A percentile compares a stretch with the other conserved stretches of the same genome.
phyloP scores from a whole-genome alignment of 495 filamentous ascomycete species.

The Aspergillus panamensis region DNA sequence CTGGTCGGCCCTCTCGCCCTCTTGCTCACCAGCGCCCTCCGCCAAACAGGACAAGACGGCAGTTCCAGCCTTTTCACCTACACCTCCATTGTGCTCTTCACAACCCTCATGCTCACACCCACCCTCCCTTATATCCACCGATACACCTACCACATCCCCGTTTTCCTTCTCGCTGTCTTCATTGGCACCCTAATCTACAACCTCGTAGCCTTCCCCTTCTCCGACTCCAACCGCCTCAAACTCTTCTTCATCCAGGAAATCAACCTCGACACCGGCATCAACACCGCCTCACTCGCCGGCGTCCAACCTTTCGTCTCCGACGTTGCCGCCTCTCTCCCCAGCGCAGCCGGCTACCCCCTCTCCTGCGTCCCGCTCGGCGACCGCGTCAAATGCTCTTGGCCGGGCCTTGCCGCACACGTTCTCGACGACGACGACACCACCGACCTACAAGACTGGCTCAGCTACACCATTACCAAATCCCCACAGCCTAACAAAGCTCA shows the following conservation, averaged over 20 bases:
- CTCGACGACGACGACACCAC: slow-evolving; percentile 28
- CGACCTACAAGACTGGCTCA: slow-evolving; percentile 52
- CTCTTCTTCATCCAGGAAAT: slow-evolving; percentile 81
- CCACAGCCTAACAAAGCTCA: slow-evolving; percentile 38
- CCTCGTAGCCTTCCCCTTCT: slow-evolving; percentile 85
- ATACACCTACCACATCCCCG: slow-evolving; percentile 75
- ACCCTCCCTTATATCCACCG: slow-evolving; percentile 83
- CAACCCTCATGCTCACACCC: slow-evolving; percentile 72
- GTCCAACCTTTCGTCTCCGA: slow-evolving; percentile 66
- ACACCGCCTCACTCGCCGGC: slow-evolving; percentile 66
- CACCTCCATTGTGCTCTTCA: slow-evolving; percentile 61
- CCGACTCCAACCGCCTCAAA: slow-evolving; percentile 71
- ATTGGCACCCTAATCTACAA: slow-evolving; percentile 81
- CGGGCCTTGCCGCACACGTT: slow-evolving; percentile 61
- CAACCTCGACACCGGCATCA: slow-evolving; percentile 69
- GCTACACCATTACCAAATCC: slow-evolving; percentile 53
- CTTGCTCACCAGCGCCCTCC: slow-evolving; percentile 64
- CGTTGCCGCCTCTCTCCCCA: slow-evolving; percentile 67
- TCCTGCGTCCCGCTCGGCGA: slow-evolving; percentile 42
- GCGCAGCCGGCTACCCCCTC: slow-evolving; percentile 58
- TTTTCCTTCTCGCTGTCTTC: slow-evolving; percentile 70
- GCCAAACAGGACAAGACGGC: slow-evolving; percentile 81
- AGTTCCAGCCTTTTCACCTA: slow-evolving; percentile 64
- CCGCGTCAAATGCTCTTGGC: slow-evolving; percentile 68
- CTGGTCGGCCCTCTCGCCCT: slow-evolving; percentile 71